Base-by-base conservation (phyloP, 2,329 filamentous ascomycete species). In the Pseudogymnoascus sp. region DNA sequence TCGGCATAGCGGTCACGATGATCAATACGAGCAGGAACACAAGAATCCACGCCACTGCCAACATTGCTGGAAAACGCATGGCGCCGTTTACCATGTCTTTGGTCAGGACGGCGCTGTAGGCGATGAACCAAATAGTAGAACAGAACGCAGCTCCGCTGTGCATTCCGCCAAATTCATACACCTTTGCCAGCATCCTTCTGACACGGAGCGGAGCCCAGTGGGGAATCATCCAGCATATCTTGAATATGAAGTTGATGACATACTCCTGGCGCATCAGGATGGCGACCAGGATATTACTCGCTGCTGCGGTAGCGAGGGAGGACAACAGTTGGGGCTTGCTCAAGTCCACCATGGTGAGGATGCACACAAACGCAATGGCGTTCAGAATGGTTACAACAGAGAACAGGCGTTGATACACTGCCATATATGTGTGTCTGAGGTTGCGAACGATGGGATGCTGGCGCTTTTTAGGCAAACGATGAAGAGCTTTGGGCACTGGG, bases 401-500 rank as follows among this genome's bases (percentile, higher is more conserved):
- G 72, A 86, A 85, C 7, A 86, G 78, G 4, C 80, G 78, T 21
- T 84, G 79, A 68, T 86, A 86, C 25, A 81, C 77, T 62, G 81
- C 81, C 70, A 84, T 77, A 63, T 82, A 72, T 31, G 68, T 67
- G 62, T 71, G 69, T 61, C 69, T 63, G 2, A 65, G 53, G 18
- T 64, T 67, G 42, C 64, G 65, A 61, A 69, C 11, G 16, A 38
- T 16, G 34, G 59, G 59, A 4, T 25, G 36, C 34, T 60, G 59
- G 38, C 59, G 18, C 14, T 60, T 60, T 42, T 12, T 10, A 14
- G 59, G 59, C 14, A 60, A 18, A 6, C 18, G 38, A 10, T 56
- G 28, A 7, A 21, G 28, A 11, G 28, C 2, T 25, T 18, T 56
- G 50, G 28, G n/a, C 28, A 56, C 50, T 34, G 16, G 50, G 28